These are phyloP conservation scores for Nakaseomyces uthaithaninus DNA, from an alignment of 1,139 yeast genomes.

Conservation along the genomic window DNA sequence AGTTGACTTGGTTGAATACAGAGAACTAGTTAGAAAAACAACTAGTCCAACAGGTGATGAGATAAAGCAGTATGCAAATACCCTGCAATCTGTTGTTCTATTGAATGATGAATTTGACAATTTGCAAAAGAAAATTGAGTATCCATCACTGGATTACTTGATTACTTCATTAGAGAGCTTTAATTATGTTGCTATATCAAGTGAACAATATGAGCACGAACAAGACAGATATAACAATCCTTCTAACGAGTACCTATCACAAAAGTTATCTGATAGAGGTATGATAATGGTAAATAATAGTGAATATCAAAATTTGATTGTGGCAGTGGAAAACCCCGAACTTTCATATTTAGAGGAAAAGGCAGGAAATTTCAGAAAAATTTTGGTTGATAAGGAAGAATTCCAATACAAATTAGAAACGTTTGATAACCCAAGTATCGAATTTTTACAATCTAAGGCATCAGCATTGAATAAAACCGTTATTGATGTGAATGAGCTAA, in stretches of 20 bases:
- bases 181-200: constrained; percentile 31
- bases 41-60: constrained; percentile 20
- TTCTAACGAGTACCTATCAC: constrained; percentile 5
- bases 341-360: constrained; percentile 8
- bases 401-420: constrained; percentile 11
- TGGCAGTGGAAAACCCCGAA: constrained; percentile 7
- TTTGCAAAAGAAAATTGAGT: constrained; percentile 5
- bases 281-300: constrained; percentile 7
- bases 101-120: constrained; percentile 15
- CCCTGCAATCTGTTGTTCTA: constrained; percentile 17
- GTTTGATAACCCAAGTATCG: constrained; percentile 19
- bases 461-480: background rate
- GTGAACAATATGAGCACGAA: constrained; percentile 22
- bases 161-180: constrained; percentile 19
- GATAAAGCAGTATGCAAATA: constrained; percentile 25
- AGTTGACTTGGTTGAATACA: constrained; percentile 15
- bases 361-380: constrained; percentile 1
- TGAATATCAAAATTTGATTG: constrained; percentile 9
- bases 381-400: constrained; percentile 6
- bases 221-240: constrained; percentile 5
- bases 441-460: constrained; percentile 7
- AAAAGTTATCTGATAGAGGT: constrained; percentile 3
- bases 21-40: constrained; percentile 15
- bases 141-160: constrained; percentile 10
- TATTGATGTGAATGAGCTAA: constrained; percentile 3